Percentiles rank a stretch among this genome's conserved stretches.
These are phyloP conservation scores for Scytalidium sp. DNA, from an alignment of 2,329 filamentous ascomycete genomes.

Conservation along the genomic window DNA sequence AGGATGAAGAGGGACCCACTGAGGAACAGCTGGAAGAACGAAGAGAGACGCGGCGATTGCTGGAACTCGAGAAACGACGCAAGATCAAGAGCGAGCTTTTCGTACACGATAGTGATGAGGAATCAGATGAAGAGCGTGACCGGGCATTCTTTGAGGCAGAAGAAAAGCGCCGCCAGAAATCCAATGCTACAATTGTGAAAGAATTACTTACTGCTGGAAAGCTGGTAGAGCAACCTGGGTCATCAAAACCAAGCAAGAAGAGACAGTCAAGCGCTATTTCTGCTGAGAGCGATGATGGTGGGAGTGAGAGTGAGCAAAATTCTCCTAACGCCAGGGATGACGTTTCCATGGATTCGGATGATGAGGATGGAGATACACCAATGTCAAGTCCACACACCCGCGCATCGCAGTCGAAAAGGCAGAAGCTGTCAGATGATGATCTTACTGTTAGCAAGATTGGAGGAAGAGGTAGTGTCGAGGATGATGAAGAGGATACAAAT, in stretches of 20 bases:
- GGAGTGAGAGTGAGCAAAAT: constrained; percentile 17
- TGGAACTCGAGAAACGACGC: constrained; percentile 70
- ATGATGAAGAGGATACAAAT: constrained; percentile 18
- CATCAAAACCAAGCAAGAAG: constrained; percentile 12
- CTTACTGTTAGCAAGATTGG: constrained; percentile 7
- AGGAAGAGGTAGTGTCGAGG: constrained; percentile 24
- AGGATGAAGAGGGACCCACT: constrained; percentile 44
- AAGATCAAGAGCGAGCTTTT: constrained; percentile 84
- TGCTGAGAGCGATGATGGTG: constrained; percentile 27
- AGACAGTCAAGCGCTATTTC: constrained; percentile 13
- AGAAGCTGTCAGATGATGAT: constrained; percentile 30
- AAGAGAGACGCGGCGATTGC: constrained; percentile 58
- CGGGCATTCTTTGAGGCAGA: constrained; percentile 76
- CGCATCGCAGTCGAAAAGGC: constrained; percentile 33
- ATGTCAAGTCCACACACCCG: constrained; percentile 34
- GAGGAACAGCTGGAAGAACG: constrained; percentile 61
- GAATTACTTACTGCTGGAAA: constrained; percentile 20
- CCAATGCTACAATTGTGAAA: constrained; percentile 25
- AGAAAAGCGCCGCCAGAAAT: constrained; percentile 58
- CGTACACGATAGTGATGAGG: constrained; percentile 83
- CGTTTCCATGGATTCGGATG: constrained; percentile 27
- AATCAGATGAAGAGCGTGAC: constrained; percentile 75
- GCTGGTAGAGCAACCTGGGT: constrained; percentile 6
- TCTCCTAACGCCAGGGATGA: constrained; percentile 18
- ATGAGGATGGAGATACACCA: constrained; percentile 33